Conservation (phyloP, 1,139 yeast species). For the Hansenula anomala region DNA sequence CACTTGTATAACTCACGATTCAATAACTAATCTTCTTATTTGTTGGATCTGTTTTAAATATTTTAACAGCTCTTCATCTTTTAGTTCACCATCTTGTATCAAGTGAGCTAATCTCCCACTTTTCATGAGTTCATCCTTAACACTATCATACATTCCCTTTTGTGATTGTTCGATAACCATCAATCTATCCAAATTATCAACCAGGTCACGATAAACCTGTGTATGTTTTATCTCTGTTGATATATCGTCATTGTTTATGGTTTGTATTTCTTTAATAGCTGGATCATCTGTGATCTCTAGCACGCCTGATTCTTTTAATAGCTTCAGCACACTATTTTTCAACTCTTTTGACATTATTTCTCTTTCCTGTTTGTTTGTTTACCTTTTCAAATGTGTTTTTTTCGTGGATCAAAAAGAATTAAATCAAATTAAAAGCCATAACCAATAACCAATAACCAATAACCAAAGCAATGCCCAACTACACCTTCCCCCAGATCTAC, state of each 20-base stretch:
- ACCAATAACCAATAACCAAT: too few species aligned
- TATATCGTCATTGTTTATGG: background rate
- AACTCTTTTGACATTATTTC: background rate
- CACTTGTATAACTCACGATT: constrained; percentile 5
- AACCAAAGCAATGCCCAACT: too few species aligned
- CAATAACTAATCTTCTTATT: constrained; percentile 14
- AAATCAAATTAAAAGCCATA: background rate
- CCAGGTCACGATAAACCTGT: constrained; percentile 9
- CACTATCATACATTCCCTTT: background rate
- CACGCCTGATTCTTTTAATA: background rate
- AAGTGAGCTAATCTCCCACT: constrained; percentile 2
- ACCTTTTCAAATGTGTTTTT: background rate
- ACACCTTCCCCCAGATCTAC: constrained; percentile 75
- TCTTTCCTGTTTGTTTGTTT: too few species aligned
- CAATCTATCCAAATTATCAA: constrained; percentile 14
- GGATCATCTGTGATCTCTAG: background rate
- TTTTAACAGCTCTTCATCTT: constrained; percentile 6
- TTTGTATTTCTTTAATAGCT: background rate
- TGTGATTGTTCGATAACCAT: constrained; percentile 6
- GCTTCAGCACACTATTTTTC: background rate
- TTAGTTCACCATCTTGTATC: constrained; percentile 1
- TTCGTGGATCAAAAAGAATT: background rate
- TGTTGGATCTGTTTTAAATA: constrained; percentile 8
- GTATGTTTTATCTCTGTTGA: constrained; percentile 6
- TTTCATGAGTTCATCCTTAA: background rate